Conservation (phyloP, 106 monocot species). For the Phalaenopsis aphrodite region DNA sequence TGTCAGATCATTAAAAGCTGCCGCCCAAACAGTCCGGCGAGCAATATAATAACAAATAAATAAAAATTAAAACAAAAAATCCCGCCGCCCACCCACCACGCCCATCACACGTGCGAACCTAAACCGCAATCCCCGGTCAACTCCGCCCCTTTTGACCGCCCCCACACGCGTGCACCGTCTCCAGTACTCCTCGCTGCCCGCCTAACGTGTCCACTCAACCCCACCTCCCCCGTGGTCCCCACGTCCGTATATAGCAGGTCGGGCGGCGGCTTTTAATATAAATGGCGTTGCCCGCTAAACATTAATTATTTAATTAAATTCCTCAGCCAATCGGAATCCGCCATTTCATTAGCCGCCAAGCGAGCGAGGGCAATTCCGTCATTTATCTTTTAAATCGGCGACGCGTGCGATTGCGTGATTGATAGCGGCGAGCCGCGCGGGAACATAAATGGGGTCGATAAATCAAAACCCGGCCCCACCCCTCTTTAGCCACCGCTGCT, state of each 20-base stretch:
- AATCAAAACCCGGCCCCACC: background rate
- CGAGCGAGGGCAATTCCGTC: background rate
- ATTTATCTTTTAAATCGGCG: background rate
- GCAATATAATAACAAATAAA: background rate
- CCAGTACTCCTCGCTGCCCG: background rate
- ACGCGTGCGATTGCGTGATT: background rate
- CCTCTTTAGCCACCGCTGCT: background rate
- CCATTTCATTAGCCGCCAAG: background rate
- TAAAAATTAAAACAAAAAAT: background rate
- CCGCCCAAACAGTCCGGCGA: background rate
- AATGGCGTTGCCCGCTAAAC: background rate
- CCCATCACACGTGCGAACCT: background rate
- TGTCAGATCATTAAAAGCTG: background rate
- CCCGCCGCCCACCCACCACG: background rate
- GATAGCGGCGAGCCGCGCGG: constrained; percentile 2
- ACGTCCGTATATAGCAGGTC: background rate
- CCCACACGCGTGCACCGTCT: background rate
- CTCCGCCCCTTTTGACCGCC: background rate
- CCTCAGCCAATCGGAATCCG: background rate
- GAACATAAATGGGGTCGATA: background rate
- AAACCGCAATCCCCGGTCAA: background rate
- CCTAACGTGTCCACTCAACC: background rate
- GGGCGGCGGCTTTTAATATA: background rate
- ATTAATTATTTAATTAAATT: background rate
- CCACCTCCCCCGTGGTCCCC: background rate